phyloP scores from a whole-genome alignment of 2,329 filamentous ascomycete genomes.

The Botryotinia calthae region DNA sequence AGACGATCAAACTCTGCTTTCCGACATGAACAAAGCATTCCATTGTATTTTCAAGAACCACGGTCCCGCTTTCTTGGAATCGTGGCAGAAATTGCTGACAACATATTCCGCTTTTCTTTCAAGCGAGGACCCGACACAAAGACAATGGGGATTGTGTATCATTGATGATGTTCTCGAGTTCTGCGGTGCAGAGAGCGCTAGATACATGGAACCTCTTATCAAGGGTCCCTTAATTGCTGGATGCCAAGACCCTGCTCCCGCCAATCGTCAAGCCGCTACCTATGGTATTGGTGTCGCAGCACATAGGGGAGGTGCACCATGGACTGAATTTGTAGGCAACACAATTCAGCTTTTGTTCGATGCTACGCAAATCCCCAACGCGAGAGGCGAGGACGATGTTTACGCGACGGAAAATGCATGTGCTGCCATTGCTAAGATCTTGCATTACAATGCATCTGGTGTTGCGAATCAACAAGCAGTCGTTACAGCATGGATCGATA shows the following conservation, averaged over 20 bases:
- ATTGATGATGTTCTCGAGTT: conserved; percentile 98
- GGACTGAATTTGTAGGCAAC: conserved; percentile 82
- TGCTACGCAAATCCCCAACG: conserved; percentile 75
- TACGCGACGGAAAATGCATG: conserved; percentile 98
- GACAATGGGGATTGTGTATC: conserved; percentile 98
- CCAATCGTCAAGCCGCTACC: conserved; percentile 91
- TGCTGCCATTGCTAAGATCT: conserved; percentile 92
- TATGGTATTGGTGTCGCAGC: conserved; percentile 96
- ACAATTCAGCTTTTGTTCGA: conserved; percentile 81
- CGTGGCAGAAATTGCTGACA: conserved; percentile 81
- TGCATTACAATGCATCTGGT: conserved; percentile 81
- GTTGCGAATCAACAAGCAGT: conserved; percentile 75
- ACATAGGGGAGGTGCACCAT: conserved; percentile 82
- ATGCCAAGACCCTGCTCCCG: conserved; percentile 79
- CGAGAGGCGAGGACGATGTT: conserved; percentile 86
- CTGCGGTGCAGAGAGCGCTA: conserved; percentile 83
- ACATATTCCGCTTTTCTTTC: conserved; percentile 85
- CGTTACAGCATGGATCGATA: conserved; percentile 83
- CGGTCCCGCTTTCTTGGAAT: conserved; percentile 74
- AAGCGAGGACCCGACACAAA: conserved; percentile 80
- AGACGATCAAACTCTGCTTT: conserved; percentile 92
- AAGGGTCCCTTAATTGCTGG: conserved; percentile 76
- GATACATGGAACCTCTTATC: conserved; percentile 82
- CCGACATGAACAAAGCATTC: conserved; percentile 99
- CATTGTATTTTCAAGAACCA: conserved; percentile 99